phyloP scores from a whole-genome alignment of 208 protist genomes.

The Leishmania arabica region DNA sequence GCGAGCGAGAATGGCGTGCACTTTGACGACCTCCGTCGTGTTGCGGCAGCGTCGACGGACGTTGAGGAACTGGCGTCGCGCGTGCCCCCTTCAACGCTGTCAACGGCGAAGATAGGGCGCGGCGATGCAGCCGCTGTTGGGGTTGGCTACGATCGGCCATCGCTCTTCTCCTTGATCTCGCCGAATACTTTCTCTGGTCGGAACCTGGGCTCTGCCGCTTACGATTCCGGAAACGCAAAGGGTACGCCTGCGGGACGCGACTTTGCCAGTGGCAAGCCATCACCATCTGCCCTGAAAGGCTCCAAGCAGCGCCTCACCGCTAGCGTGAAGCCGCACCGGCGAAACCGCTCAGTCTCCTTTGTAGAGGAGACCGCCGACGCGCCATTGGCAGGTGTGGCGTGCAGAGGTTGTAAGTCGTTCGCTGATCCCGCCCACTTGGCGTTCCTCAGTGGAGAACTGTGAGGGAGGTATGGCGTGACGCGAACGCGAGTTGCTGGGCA shows the following conservation, averaged over 20 bases:
- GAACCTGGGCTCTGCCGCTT: not conserved
- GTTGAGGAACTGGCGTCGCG: not conserved
- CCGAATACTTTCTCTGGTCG: conserved; percentile 22
- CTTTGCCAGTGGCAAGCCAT: not conserved
- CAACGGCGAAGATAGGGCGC: not conserved
- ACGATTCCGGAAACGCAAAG: not conserved
- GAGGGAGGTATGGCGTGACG: not conserved
- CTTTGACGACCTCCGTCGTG: not conserved
- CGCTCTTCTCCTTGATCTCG: conserved; percentile 27
- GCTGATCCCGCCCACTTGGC: conserved; percentile 7
- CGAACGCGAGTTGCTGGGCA: not conserved
- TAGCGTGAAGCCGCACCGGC: conserved; percentile 10
- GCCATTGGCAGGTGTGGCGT: not conserved
- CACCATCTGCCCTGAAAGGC: conserved; percentile 20
- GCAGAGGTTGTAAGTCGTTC: not conserved
- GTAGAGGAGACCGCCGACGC: conserved; percentile 1
- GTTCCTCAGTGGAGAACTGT: conserved; percentile 6
- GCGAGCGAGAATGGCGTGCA: not conserved
- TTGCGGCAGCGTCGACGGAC: not conserved
- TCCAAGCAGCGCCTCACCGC: not conserved
- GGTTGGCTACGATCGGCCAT: not conserved
- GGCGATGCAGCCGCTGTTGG: not conserved
- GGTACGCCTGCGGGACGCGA: not conserved
- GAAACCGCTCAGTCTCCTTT: conserved; percentile 23
- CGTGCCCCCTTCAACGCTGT: not conserved